phyloP scores from a whole-genome alignment of 208 protist genomes.

The Tritrichomonas musculus region DNA sequence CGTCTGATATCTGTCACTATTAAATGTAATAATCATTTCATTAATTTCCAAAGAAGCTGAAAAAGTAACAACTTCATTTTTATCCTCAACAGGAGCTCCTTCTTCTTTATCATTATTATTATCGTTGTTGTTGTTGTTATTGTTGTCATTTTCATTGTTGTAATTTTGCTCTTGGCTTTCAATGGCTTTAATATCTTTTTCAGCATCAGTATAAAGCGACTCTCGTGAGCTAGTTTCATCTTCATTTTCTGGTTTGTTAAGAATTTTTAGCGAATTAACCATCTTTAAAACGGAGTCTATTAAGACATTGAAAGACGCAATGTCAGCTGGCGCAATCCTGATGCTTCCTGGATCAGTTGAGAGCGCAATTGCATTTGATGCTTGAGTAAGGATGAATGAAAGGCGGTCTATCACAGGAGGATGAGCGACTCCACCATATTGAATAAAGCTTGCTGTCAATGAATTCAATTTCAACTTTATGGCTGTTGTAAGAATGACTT shows the following conservation, averaged over 20 bases:
- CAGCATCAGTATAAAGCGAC: not conserved
- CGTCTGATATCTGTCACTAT: not conserved
- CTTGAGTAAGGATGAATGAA: not conserved
- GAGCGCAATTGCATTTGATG: not conserved
- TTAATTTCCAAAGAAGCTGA: too few relatives aligned
- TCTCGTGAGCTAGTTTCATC: too few relatives aligned
- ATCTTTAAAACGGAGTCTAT: not conserved
- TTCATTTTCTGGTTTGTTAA: too few relatives aligned
- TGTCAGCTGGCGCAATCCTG: not conserved
- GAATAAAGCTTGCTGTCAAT: not conserved
- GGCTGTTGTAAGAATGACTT: too few relatives aligned
- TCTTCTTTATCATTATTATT: too few relatives aligned
- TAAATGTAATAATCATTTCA: not conserved
- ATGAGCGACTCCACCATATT: not conserved
- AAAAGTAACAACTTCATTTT: too few relatives aligned
- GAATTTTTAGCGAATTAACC: not conserved
- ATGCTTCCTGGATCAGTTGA: not conserved
- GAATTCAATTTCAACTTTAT: too few relatives aligned
- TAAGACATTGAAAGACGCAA: not conserved
- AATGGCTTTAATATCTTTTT: not conserved
- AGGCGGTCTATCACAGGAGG: not conserved
- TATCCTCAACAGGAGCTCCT: too few relatives aligned
- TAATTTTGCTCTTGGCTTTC: not conserved
- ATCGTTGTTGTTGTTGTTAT: too few relatives aligned
- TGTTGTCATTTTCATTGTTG: not conserved